Evolutionary conservation across 2,329 filamentous ascomycete genomes (phyloP).

Genomic region (Penicillium sp.): DNA sequence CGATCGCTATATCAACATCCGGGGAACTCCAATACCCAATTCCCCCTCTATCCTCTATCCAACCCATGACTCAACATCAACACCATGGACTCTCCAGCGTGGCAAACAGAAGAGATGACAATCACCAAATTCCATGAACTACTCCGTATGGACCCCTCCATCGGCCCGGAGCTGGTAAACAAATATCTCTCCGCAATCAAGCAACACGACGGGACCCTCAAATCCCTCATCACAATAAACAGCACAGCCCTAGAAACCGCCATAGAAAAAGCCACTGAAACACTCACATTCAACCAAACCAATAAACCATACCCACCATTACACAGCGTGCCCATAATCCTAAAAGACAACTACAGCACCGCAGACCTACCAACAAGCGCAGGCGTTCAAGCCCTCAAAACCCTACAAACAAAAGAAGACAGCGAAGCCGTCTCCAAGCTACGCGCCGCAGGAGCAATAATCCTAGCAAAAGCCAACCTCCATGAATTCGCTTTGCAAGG

Average conservation of each 20-base stretch:
- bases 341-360: conserved; percentile 66
- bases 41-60: neutral
- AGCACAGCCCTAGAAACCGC: conserved; percentile 54
- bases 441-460: conserved; percentile 54
- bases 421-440: conserved; percentile 54
- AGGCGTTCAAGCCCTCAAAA: conserved; percentile 52
- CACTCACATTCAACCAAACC: conserved; percentile 1
- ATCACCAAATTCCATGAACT: conserved; percentile 58
- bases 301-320: conserved; percentile 33
- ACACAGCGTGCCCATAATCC: conserved; percentile 61
- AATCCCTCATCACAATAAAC: conserved; percentile 55
- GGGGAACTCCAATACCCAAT: neutral
- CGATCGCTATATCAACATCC: neutral
- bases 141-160: conserved; percentile 54
- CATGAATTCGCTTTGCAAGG: conserved; percentile 67
- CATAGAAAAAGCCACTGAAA: conserved; percentile 48
- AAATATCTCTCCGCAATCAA: conserved; percentile 60
- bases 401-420: conserved; percentile 45
- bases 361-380: conserved; percentile 59
- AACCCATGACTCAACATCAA: neutral
- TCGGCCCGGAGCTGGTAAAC: conserved; percentile 56
- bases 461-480: conserved; percentile 61
- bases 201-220: conserved; percentile 56
- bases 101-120: conserved; percentile 53
- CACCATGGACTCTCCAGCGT: conserved; percentile 46